phyloP scores from a whole-genome alignment of 116 monocot species.

The Iris pallida region DNA sequence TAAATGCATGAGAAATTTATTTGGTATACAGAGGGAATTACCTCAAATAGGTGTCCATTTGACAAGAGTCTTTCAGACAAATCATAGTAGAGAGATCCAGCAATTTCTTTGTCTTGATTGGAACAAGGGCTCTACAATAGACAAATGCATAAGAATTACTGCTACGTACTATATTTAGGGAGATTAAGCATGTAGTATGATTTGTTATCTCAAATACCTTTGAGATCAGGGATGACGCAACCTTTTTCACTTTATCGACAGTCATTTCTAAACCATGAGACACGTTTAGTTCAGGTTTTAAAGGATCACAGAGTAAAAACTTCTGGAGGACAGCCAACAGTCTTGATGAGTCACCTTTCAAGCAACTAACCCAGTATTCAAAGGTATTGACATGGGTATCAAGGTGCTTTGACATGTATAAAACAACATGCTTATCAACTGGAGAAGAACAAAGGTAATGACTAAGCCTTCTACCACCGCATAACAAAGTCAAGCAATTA shows the following conservation, averaged over 20 bases:
- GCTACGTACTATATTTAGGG: not conserved
- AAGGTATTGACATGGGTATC: constrained; percentile 14
- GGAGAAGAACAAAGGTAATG: constrained; percentile 49
- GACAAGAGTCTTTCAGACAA: constrained; percentile 48
- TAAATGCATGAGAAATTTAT: not conserved
- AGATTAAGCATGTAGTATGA: not conserved
- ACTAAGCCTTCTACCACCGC: constrained; percentile 37
- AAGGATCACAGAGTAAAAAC: constrained; percentile 24
- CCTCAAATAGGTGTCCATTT: constrained; percentile 40
- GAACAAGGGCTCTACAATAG: constrained; percentile 21
- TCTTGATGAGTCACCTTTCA: constrained; percentile 15
- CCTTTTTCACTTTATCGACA: constrained; percentile 27
- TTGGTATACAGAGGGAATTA: constrained; percentile 11
- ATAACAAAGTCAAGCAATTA: constrained; percentile 41
- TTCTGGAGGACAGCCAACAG: constrained; percentile 40
- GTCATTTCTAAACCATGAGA: constrained; percentile 7
- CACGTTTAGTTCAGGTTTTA: constrained; percentile 21
- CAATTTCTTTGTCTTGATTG: constrained; percentile 36
- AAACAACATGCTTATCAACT: constrained; percentile 31
- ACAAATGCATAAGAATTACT: not conserved
- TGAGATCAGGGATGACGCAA: constrained; percentile 35
- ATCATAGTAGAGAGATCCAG: constrained; percentile 51
- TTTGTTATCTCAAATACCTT: constrained; percentile 16
- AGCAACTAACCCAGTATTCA: constrained; percentile 44
- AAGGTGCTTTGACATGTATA: constrained; percentile 15